phyloP scores from a whole-genome alignment of 2,329 filamentous ascomycete species.

The Catunica adiposa region DNA sequence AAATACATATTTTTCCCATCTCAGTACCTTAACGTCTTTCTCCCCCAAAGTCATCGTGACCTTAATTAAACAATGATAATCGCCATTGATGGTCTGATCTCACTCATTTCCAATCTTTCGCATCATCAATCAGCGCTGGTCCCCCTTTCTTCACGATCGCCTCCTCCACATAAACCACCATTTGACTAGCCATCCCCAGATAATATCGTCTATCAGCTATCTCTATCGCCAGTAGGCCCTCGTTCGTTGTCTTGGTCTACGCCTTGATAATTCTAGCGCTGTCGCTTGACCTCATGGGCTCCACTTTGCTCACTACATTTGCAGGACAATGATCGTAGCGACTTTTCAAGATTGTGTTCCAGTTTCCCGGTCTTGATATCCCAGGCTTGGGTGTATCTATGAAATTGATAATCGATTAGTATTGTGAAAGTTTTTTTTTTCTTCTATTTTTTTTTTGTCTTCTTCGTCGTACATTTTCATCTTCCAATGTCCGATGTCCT shows the following conservation, averaged over 20 bases:
- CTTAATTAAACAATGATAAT: background rate
- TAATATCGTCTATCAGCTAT: background rate
- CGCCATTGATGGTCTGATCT: background rate
- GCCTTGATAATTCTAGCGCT: background rate
- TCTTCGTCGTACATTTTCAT: background rate
- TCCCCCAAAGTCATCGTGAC: too few relatives aligned
- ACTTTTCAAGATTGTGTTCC: background rate
- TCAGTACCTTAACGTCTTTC: too few relatives aligned
- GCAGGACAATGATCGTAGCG: background rate
- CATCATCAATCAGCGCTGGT: too few relatives aligned
- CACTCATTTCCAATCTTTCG: background rate
- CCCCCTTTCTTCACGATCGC: background rate
- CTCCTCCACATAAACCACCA: background rate
- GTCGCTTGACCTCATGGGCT: background rate
- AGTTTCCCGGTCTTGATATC: too few relatives aligned
- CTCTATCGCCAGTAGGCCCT: background rate
- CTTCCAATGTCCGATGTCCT: background rate
- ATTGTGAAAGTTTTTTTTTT: too few relatives aligned
- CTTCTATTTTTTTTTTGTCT: too few relatives aligned
- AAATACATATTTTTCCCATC: too few relatives aligned
- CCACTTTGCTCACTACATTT: background rate
- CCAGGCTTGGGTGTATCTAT: too few relatives aligned
- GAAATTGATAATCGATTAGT: too few relatives aligned
- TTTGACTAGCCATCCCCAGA: background rate
- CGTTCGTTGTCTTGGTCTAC: background rate